Percentiles rank a stretch among this genome's conserved stretches.
phyloP scores from a whole-genome alignment of 108 stramenopile species.

The Nitzschia sp. region DNA sequence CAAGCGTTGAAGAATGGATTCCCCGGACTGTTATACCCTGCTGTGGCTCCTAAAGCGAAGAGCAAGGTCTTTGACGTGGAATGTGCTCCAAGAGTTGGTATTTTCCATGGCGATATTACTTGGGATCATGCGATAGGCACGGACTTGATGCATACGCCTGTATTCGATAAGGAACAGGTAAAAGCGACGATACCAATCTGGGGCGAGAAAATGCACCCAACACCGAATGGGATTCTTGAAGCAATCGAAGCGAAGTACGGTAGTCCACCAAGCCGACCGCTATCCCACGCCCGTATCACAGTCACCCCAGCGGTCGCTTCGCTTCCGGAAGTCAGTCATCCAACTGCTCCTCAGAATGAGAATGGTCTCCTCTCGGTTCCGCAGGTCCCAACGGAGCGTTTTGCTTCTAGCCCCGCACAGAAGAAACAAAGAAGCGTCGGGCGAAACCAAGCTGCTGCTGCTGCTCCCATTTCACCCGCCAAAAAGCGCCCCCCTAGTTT shows the following conservation, averaged over 20 bases:
- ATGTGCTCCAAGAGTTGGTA: constrained; percentile 1
- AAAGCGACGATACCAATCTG: not conserved
- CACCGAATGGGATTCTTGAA: not conserved
- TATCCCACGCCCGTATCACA: not conserved
- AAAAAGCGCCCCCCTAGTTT: too few species aligned
- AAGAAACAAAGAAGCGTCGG: too few species aligned
- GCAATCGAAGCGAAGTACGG: not conserved
- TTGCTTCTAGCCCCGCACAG: too few species aligned
- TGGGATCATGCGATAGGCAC: not conserved
- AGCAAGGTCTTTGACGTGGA: not conserved
- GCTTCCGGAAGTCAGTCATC: not conserved
- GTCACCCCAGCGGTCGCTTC: not conserved
- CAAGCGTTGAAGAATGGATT: constrained; percentile 10
- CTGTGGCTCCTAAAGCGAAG: not conserved
- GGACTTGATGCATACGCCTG: not conserved
- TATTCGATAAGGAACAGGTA: not conserved
- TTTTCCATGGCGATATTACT: not conserved
- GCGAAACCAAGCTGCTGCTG: too few species aligned
- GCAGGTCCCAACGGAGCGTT: too few species aligned
- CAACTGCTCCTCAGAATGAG: not conserved
- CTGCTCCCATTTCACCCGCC: too few species aligned
- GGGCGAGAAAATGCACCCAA: not conserved
- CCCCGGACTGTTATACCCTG: constrained; percentile 3
- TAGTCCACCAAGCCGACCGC: not conserved
- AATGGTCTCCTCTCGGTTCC: too few species aligned